Evolutionary conservation across 148 eudicot species (phyloP).

Genomic region (Mesembryanthemum crystallinum): DNA sequence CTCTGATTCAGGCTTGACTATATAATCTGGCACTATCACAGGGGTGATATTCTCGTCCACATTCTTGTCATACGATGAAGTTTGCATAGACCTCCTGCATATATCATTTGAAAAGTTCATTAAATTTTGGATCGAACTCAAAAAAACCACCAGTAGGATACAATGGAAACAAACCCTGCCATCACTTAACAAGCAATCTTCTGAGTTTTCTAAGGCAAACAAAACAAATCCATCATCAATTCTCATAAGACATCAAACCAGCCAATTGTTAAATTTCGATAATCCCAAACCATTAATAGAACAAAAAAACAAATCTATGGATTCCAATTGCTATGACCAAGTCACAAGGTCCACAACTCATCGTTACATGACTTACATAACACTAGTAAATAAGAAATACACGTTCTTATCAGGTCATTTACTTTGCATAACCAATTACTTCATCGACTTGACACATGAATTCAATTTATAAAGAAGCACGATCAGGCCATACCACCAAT

Average conservation of each 20-base stretch:
- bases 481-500: neutral
- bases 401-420: neutral
- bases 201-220: too few relatives aligned
- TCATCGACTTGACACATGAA: neutral
- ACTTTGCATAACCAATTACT: neutral
- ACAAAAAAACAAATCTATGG: too few relatives aligned
- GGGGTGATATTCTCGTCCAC: conserved; percentile 61
- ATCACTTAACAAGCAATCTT: too few relatives aligned
- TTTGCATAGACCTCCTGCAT: conserved; percentile 69
- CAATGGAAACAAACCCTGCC: too few relatives aligned
- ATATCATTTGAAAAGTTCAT: neutral
- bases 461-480: neutral
- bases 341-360: neutral
- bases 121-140: neutral
- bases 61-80: conserved; percentile 82
- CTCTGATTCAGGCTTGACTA: conserved; percentile 45
- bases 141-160: neutral
- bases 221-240: too few relatives aligned
- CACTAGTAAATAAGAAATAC: too few relatives aligned
- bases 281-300: too few relatives aligned
- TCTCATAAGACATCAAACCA: too few relatives aligned
- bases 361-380: neutral
- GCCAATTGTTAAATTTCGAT: too few relatives aligned
- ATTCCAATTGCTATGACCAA: neutral
- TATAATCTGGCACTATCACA: conserved; percentile 65